These are phyloP conservation scores for Ophiostoma angusticollis DNA, from an alignment of 2,329 filamentous ascomycete species.

Conservation along the genomic window DNA sequence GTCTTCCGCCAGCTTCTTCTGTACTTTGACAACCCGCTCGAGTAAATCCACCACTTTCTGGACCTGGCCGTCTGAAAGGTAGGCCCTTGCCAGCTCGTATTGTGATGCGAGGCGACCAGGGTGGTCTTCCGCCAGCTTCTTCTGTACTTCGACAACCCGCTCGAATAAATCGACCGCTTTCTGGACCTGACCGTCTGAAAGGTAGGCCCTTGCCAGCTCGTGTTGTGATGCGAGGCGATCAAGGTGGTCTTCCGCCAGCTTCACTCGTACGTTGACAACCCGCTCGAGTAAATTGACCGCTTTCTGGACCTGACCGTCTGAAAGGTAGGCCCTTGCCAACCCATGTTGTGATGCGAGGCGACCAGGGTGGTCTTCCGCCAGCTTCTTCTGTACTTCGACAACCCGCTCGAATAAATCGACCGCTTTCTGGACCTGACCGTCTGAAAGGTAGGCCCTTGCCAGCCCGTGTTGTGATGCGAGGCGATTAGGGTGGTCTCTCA, in stretches of 20 bases:
- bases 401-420: not conserved
- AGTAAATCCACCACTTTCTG: conserved; percentile 12
- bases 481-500: conserved; percentile 6
- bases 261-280: conserved; percentile 1
- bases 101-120: conserved; percentile 1
- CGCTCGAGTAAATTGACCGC: conserved; percentile 9
- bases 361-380: not conserved
- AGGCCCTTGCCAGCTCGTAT: conserved; percentile 5
- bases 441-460: too few species aligned
- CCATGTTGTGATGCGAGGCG: too few species aligned
- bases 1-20: conserved; percentile 6
- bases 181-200: conserved; percentile 13
- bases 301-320: conserved; percentile 14
- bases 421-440: not conserved
- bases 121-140: conserved; percentile 6
- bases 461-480: conserved; percentile 4
- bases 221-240: conserved; percentile 1
- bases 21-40: conserved; percentile 1
- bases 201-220: conserved; percentile 11
- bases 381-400: conserved; percentile 3
- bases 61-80: conserved; percentile 15
- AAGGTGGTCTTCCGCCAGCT: conserved; percentile 3
- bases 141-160: not conserved
- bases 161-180: conserved; percentile 11
- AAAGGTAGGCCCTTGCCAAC: conserved; percentile 13